phyloP scores from a whole-genome alignment of 179 eudicot species.

The Actinidia arguta region DNA sequence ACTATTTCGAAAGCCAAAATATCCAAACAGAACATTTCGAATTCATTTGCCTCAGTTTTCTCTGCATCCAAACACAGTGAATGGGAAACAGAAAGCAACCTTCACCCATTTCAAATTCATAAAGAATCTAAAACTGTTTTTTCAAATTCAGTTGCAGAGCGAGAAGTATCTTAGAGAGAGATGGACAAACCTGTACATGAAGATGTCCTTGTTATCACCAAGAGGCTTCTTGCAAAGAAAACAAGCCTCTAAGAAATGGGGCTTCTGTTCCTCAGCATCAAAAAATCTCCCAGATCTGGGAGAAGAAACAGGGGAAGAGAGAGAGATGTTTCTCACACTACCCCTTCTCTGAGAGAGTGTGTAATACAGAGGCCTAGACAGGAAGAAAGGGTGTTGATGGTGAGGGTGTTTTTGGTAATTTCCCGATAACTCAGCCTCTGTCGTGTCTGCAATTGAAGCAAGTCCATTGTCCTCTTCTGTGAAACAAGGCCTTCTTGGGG shows the following conservation, averaged over 20 bases:
- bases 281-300: constrained; percentile 62
- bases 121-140: neutral
- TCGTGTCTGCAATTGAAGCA: constrained; percentile 65
- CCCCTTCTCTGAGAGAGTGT: constrained; percentile 29
- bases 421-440: constrained; percentile 46
- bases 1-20: no score
- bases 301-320: constrained; percentile 40
- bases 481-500: constrained; percentile 53
- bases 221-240: constrained; percentile 67
- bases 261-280: constrained; percentile 53
- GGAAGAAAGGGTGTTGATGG: constrained; percentile 14
- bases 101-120: no score
- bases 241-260: constrained; percentile 74
- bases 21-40: no score
- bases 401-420: neutral
- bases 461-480: constrained; percentile 59
- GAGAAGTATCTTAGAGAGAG: no score
- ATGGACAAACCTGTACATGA: constrained; percentile 85
- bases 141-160: neutral
- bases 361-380: constrained; percentile 33
- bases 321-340: no score
- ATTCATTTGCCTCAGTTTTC: no score
- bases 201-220: constrained; percentile 66
- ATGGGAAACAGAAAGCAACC: no score
- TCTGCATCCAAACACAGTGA: no score